Conservation (phyloP, 2,329 filamentous ascomycete species). For the Aspergillus sp. region DNA sequence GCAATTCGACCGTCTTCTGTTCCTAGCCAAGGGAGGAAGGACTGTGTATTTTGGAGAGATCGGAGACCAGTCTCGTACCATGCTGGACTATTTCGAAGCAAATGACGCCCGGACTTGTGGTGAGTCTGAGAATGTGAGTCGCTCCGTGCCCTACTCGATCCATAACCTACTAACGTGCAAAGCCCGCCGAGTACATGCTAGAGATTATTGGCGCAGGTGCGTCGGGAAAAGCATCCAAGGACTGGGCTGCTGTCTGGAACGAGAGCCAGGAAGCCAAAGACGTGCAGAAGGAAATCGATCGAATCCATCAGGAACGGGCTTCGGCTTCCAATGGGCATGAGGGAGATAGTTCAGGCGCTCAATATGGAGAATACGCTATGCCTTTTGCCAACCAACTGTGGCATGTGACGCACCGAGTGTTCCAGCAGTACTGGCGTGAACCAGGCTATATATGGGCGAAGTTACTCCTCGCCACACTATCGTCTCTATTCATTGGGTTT, state of each 20-base stretch:
- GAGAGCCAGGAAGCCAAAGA: conserved; percentile 53
- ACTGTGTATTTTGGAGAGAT: conserved; percentile 68
- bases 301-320: conserved; percentile 51
- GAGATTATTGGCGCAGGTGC: conserved; percentile 56
- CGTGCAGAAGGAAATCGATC: conserved; percentile 58
- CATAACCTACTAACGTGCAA: not conserved
- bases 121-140: conserved; percentile 55
- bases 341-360: conserved; percentile 56
- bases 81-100: conserved; percentile 61
- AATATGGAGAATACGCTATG: conserved; percentile 85
- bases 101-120: conserved; percentile 61
- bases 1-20: conserved; percentile 65
- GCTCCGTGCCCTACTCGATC: not conserved
- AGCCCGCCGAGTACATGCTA: conserved; percentile 71
- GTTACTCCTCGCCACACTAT: conserved; percentile 60
- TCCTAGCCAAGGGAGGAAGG: conserved; percentile 61
- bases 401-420: conserved; percentile 69
- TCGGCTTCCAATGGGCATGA: conserved; percentile 29
- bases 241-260: conserved; percentile 64
- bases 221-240: conserved; percentile 62
- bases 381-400: conserved; percentile 65
- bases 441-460: conserved; percentile 86
- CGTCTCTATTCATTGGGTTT: conserved; percentile 74
- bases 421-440: conserved; percentile 86
- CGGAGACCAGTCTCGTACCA: conserved; percentile 53